Evolutionary conservation across 257 asterid species (phyloP).

Genomic region (Jaltomata sinuosa): DNA sequence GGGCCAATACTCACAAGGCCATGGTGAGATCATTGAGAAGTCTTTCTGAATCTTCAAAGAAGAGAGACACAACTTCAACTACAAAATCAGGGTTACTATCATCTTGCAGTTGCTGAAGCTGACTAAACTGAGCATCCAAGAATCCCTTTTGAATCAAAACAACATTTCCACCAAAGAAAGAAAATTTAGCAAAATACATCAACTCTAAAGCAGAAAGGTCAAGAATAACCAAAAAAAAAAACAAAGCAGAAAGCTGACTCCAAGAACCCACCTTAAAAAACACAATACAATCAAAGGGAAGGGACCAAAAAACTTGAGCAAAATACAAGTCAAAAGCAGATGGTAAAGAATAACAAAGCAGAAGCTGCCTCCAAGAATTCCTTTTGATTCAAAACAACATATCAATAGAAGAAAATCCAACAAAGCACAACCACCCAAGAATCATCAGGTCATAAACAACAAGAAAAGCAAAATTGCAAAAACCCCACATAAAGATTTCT

Average conservation of each 20-base stretch:
- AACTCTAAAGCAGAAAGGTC: not conserved
- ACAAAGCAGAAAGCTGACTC: not conserved
- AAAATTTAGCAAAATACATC: not conserved
- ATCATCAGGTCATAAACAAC: not conserved
- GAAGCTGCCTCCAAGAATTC: not conserved
- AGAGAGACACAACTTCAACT: conserved; percentile 66
- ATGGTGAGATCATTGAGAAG: conserved; percentile 64
- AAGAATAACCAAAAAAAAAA: not conserved
- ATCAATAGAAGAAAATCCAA: not conserved
- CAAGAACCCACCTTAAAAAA: not conserved
- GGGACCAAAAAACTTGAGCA: not conserved
- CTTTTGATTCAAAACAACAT: not conserved
- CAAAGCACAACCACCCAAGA: not conserved
- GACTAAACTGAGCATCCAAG: conserved; percentile 72
- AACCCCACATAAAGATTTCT: not conserved
- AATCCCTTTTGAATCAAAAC: conserved; percentile 41
- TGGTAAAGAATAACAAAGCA: not conserved
- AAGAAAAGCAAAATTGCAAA: not conserved
- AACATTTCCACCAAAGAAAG: not conserved
- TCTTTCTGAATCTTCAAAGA: conserved; percentile 77
- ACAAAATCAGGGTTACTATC: conserved; percentile 85
- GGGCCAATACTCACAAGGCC: conserved; percentile 37
- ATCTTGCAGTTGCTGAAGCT: conserved; percentile 79
- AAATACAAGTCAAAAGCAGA: not conserved
- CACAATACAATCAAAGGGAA: not conserved